Percentiles rank a stretch among this genome's conserved stretches.
Evolutionary conservation across 192 early-diverging fungal species (phyloP).

Genomic region (Chytriomyces hyalinus): DNA sequence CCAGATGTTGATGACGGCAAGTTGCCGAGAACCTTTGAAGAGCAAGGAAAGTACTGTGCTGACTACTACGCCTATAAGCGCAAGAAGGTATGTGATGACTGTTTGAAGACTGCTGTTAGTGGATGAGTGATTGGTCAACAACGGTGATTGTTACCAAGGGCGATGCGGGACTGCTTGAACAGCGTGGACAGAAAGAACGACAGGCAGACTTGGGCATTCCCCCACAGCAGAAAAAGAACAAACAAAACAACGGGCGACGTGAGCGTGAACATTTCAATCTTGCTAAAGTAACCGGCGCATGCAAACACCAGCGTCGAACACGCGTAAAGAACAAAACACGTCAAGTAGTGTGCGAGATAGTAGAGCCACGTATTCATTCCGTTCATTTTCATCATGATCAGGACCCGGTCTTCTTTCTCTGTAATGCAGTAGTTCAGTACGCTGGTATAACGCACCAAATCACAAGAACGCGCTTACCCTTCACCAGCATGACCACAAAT

Average conservation of each 20-base stretch:
- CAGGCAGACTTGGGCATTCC: slow-evolving; percentile 61
- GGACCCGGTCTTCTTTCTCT: neutral
- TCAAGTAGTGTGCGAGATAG: slow-evolving; percentile 58
- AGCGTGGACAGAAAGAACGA: slow-evolving; percentile 67
- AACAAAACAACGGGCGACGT: slow-evolving; percentile 57
- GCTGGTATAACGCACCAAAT: neutral
- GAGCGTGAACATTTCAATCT: slow-evolving; percentile 65
- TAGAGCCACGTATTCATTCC: slow-evolving; percentile 64
- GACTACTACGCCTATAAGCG: slow-evolving; percentile 66
- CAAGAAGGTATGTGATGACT: slow-evolving; percentile 67
- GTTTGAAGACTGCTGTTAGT: neutral
- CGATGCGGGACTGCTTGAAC: slow-evolving; percentile 64
- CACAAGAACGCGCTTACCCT: slow-evolving; percentile 60
- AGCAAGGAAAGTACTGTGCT: slow-evolving; percentile 53
- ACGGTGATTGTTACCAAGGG: slow-evolving; percentile 35
- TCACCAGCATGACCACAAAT: slow-evolving; percentile 69
- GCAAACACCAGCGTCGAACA: slow-evolving; percentile 68
- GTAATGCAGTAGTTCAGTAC: neutral
- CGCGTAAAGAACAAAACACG: slow-evolving; percentile 66
- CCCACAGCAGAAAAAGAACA: slow-evolving; percentile 71
- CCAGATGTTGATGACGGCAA: slow-evolving; percentile 69
- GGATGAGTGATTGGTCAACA: slow-evolving; percentile 35
- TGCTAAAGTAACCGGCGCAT: slow-evolving; percentile 55
- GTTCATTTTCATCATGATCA: slow-evolving; percentile 71
- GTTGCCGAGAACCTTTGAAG: slow-evolving; percentile 36